Evolutionary conservation across 305 asterid genomes (phyloP).

Genomic region (Fraxinus albicans): DNA sequence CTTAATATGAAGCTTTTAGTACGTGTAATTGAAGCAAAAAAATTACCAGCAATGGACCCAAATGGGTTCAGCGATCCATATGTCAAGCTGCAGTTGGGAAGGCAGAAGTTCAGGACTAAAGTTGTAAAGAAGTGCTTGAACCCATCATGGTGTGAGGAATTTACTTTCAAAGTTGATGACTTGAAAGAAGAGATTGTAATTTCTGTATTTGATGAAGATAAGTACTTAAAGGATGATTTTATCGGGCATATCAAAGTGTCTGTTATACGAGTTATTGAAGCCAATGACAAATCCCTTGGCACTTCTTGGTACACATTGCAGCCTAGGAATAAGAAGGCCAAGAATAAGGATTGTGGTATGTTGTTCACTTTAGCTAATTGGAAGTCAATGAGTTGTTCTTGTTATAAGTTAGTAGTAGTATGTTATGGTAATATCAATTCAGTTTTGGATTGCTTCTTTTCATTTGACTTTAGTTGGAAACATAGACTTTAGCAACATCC

Average conservation of each 20-base stretch:
- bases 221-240: conserved; percentile 84
- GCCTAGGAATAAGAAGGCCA: conserved; percentile 73
- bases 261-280: conserved; percentile 60
- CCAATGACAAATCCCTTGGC: conserved; percentile 76
- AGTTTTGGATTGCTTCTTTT: neutral
- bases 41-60: conserved; percentile 78
- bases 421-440: neutral
- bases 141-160: conserved; percentile 96
- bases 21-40: conserved; percentile 74
- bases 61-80: conserved; percentile 94
- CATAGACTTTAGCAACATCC: neutral
- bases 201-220: conserved; percentile 82
- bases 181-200: conserved; percentile 71
- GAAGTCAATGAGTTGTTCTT: conserved; percentile 6
- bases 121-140: conserved; percentile 80
- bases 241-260: conserved; percentile 81
- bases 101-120: conserved; percentile 68
- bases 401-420: neutral
- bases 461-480: neutral
- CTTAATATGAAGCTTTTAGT: conserved; percentile 70
- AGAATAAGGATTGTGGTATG: conserved; percentile 84
- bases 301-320: conserved; percentile 82
- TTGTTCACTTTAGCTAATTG: conserved; percentile 14
- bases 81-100: conserved; percentile 84
- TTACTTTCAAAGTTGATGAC: conserved; percentile 75